Evolutionary conservation across 495 filamentous ascomycete genomes (phyloP), one percentile per base, ranked within the genome.

Genomic region (Tuber aestivum): DNA sequence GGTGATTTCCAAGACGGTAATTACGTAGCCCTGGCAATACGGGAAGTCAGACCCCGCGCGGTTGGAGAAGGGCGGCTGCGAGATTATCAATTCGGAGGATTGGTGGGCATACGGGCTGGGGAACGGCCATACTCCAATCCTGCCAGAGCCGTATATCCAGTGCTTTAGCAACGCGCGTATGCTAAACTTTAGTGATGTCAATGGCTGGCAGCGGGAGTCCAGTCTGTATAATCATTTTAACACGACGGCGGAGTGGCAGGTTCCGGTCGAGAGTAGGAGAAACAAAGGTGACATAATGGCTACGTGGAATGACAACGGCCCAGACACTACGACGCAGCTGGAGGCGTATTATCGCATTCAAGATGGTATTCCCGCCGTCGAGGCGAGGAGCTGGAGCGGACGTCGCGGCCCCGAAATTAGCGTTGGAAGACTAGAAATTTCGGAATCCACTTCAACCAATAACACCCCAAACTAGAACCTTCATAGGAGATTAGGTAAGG

Each of bases 61-160:
- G 14, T 82, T 89, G 0, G 83, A 84, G 21, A 75, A 76, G 0
- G 75, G 83, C 3, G 86, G 85, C 9, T 88, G 88, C 74, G 74
- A 84, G 8, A 48, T 87, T 56, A 84, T 89, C 75, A 89, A 89
- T 73, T 88, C 87, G 1, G 85, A 89, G 42, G 88, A 89, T 74
- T 86, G 86, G 86, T 89, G 87, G 87, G 87, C 85, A 0, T 89
- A 89, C 78, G 85, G 85, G 18, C 72, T 89, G 70, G 89, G 89
- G 74, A 89, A 87, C 70, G 84, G 88, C 72, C 87, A 89, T 75
- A 86, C 82, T 21, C 87, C 87, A 2, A 87, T 89, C 70, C 72
- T 83, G 9, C 87, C 87, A n/a, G 87, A 86, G 0, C 85, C 86
- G 3, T 89, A 89, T 77, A 86, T 87, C 0, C 85, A 87, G 23